A percentile compares a stretch with the other conserved stretches of the same genome.
These are phyloP conservation scores for Angomonas deanei DNA, from an alignment of 208 protist species.

Conservation along the genomic window DNA sequence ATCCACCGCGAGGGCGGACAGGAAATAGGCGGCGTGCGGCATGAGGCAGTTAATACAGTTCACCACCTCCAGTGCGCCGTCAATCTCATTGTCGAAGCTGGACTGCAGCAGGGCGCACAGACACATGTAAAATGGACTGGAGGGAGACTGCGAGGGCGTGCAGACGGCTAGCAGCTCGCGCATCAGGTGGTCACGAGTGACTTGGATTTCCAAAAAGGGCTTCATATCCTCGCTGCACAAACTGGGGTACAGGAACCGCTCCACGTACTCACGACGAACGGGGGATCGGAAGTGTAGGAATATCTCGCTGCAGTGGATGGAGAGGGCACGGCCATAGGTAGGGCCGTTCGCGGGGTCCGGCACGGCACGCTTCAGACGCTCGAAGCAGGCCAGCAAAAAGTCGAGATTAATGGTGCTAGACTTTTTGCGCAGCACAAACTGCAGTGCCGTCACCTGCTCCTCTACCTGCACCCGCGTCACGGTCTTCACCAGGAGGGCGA, in stretches of 20 bases:
- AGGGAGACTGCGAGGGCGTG: constrained; percentile 58
- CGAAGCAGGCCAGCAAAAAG: constrained; percentile 86
- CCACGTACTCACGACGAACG: constrained; percentile 85
- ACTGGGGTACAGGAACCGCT: constrained; percentile 85
- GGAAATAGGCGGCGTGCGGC: constrained; percentile 88
- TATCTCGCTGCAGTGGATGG: constrained; percentile 84
- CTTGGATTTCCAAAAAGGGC: constrained; percentile 55
- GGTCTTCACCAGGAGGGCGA: constrained; percentile 75
- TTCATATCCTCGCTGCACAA: constrained; percentile 76
- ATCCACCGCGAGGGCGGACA: constrained; percentile 74
- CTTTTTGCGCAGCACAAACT: constrained; percentile 74
- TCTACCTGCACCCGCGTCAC: constrained; percentile 57
- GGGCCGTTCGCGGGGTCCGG: constrained; percentile 60
- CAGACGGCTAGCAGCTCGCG: constrained; percentile 69
- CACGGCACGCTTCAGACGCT: constrained; percentile 76
- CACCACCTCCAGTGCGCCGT: constrained; percentile 74
- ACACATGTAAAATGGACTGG: constrained; percentile 85
- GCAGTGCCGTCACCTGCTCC: constrained; percentile 74
- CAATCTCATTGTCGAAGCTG: constrained; percentile 71
- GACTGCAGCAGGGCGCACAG: constrained; percentile 79
- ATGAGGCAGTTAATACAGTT: constrained; percentile 80
- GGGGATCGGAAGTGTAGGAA: constrained; percentile 88
- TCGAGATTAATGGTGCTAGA: constrained; percentile 80
- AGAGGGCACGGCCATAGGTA: constrained; percentile 61
- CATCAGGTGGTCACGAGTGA: constrained; percentile 68